These are phyloP conservation scores for Vitis hybrid DNA, from an alignment of 177 flowering plant species.

Conservation along the genomic window DNA sequence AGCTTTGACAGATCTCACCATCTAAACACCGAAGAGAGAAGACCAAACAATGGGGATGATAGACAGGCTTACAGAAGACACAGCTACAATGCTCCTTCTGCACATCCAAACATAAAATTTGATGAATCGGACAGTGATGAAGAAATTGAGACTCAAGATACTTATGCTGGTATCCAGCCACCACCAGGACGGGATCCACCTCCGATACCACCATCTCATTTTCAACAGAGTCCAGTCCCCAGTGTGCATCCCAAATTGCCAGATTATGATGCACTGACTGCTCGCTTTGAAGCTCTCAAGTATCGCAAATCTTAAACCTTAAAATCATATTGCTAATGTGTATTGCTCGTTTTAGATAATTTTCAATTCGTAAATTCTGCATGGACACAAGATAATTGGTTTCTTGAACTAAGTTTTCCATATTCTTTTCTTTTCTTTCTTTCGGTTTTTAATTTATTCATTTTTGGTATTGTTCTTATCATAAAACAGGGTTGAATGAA, in stretches of 20 bases:
- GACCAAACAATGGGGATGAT: constrained; percentile 10
- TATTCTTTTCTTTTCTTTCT: neutral
- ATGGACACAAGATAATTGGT: too few species aligned
- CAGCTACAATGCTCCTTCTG: constrained; percentile 49
- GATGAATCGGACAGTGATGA: constrained; percentile 68
- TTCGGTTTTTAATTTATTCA: neutral
- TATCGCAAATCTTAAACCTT: constrained; percentile 32
- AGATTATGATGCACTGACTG: constrained; percentile 78
- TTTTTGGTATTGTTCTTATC: neutral
- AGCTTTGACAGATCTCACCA: constrained; percentile 25
- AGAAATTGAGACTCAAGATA: constrained; percentile 44
- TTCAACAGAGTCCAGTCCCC: constrained; percentile 26
- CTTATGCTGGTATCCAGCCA: constrained; percentile 15
- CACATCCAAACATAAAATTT: constrained; percentile 47
- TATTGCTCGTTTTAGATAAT: neutral
- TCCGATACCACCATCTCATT: constrained; percentile 30
- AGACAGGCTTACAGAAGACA: constrained; percentile 52
- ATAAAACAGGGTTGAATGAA: too few species aligned
- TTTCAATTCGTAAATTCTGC: too few species aligned
- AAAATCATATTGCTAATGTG: neutral
- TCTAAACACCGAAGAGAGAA: constrained; percentile 25
- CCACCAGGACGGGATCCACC: constrained; percentile 69
- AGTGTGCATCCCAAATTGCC: constrained; percentile 89
- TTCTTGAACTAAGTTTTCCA: neutral
- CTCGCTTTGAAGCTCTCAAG: constrained; percentile 94